Evolutionary conservation across 106 monocot species (phyloP).

Genomic region (Narthecium ossifragum): DNA sequence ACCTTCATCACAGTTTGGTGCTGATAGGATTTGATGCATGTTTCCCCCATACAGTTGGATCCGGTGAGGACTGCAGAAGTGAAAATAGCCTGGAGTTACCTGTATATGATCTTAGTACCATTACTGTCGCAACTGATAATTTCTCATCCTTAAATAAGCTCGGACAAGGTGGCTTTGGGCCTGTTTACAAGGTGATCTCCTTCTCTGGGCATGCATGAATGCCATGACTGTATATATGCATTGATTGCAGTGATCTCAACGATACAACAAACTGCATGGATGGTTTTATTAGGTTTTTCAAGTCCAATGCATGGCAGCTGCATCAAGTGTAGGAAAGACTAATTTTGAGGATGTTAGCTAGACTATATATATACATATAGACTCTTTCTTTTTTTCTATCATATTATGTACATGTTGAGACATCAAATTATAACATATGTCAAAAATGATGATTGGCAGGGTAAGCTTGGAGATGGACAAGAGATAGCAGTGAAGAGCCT

Average conservation of each 20-base stretch:
- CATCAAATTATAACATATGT: too few relatives aligned
- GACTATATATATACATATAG: too few relatives aligned
- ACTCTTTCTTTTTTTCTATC: too few relatives aligned
- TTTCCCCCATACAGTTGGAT: too few relatives aligned
- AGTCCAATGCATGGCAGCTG: too few relatives aligned
- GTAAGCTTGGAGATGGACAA: conserved; percentile 6
- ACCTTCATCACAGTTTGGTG: background rate
- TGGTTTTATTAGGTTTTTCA: too few relatives aligned
- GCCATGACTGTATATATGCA: background rate
- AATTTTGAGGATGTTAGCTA: too few relatives aligned
- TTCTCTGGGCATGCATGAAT: background rate
- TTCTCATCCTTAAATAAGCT: conserved; percentile 8
- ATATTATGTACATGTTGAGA: too few relatives aligned
- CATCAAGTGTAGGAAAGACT: too few relatives aligned
- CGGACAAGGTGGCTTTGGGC: conserved; percentile 15
- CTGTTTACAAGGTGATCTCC: background rate
- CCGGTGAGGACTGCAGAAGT: background rate
- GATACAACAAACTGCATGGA: too few relatives aligned
- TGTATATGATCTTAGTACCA: background rate
- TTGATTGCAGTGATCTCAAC: too few relatives aligned
- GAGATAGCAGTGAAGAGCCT: conserved; percentile 21
- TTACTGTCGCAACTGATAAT: conserved; percentile 4
- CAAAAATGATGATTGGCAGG: background rate
- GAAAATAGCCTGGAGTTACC: conserved; percentile 5
- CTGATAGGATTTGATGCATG: too few relatives aligned